A percentile compares a stretch with the other conserved stretches of the same genome.
phyloP scores from a whole-genome alignment of 192 early-diverging fungal species.

The Podila minutissima region DNA sequence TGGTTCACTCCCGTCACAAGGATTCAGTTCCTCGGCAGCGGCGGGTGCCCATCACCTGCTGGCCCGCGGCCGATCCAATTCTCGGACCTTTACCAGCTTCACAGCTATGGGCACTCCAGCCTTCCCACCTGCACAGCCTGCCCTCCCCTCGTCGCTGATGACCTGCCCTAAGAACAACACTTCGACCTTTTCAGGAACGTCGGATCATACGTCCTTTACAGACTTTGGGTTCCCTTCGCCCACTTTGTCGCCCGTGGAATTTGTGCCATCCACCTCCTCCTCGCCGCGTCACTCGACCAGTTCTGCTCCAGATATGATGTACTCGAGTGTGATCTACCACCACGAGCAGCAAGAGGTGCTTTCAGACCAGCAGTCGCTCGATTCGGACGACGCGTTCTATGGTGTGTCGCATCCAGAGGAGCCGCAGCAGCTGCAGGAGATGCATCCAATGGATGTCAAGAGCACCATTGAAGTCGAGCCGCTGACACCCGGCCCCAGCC shows the following conservation, averaged over 20 bases:
- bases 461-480: not conserved
- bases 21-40: slow-evolving; percentile 6
- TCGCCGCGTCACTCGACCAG: slow-evolving; percentile 37
- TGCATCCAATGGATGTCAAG: not conserved
- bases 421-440: not conserved
- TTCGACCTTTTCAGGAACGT: not conserved
- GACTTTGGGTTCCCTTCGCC: slow-evolving; percentile 47
- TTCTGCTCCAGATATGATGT: not conserved
- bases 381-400: not conserved
- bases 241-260: slow-evolving; percentile 11
- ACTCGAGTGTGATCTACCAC: not conserved
- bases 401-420: not conserved
- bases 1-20: not conserved
- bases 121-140: slow-evolving; percentile 11
- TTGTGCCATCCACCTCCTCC: slow-evolving; percentile 5
- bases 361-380: not conserved
- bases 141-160: not conserved
- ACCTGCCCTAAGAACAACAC: not conserved
- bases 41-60: slow-evolving; percentile 2
- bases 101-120: slow-evolving; percentile 23
- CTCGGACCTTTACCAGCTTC: slow-evolving; percentile 31
- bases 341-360: not conserved
- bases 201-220: slow-evolving; percentile 32
- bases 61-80: slow-evolving; percentile 11
- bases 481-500: not conserved